Conservation (phyloP, 1,284 basidiomycete genomes). For the Pulveroboletus sp. region DNA sequence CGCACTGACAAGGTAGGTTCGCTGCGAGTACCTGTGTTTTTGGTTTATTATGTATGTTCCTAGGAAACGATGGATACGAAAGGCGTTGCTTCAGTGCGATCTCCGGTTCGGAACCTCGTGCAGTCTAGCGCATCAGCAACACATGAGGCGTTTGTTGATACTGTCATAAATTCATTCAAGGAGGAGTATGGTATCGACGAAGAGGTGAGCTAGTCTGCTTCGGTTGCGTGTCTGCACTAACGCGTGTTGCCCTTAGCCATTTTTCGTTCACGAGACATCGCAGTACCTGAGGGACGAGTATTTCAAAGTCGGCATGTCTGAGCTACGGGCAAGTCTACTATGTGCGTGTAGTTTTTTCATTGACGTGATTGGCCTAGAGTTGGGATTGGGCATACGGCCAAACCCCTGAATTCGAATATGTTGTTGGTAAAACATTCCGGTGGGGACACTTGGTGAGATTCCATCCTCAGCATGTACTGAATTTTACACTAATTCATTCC, state of each 20-base stretch:
- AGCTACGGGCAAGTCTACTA: constrained; percentile 55
- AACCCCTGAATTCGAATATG: constrained; percentile 88
- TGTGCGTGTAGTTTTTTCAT: not conserved
- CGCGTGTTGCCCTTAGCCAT: constrained; percentile 21
- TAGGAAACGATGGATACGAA: constrained; percentile 71
- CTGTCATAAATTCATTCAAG: constrained; percentile 71
- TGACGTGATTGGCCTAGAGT: constrained; percentile 42
- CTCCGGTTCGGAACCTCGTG: constrained; percentile 84
- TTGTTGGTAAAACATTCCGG: constrained; percentile 43
- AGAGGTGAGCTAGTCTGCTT: constrained; percentile 32
- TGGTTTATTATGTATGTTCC: not conserved
- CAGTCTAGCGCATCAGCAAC: constrained; percentile 51
- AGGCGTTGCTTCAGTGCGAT: constrained; percentile 88
- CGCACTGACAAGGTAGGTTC: constrained; percentile 62
- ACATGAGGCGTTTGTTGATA: constrained; percentile 71
- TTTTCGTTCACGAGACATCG: constrained; percentile 43
- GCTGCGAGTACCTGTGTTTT: not conserved
- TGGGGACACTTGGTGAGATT: constrained; percentile 61
- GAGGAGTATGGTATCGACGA: constrained; percentile 56
- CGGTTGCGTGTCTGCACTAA: not conserved
- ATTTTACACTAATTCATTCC: not conserved
- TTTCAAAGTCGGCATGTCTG: constrained; percentile 67
- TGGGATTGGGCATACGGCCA: constrained; percentile 96
- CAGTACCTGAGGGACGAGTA: constrained; percentile 46
- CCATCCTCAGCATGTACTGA: not conserved